Base-by-base conservation (phyloP, 75 land plant genomes). In the Larix kaempferi region DNA sequence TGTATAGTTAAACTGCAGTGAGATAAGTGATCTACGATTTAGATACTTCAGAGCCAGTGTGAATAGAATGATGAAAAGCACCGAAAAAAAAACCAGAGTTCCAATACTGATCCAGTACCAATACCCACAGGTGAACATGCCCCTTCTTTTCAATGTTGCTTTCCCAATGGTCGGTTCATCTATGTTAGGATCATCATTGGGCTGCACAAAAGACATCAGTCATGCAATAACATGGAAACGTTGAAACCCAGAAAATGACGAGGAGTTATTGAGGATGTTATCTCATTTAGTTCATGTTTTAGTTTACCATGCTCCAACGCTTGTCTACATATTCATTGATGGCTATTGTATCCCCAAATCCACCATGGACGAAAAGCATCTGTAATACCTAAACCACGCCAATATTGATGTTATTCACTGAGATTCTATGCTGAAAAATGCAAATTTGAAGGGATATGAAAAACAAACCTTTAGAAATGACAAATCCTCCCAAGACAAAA, bases 321-420 rank as follows among this genome's bases (percentile, higher is more conserved):
- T 88, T 77, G 14, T 90, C 96, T 62, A 89, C 86, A 74, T 92
- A 88, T 74, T 94, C 96, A 83, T 94, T 94, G 19, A 85, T 84
- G 21, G 94, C 82, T 27, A 83, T 84, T 35, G 92, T 80, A 94
- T 35, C 96, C 96, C 96, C 96, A 94, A 39, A 89, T 85, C 96
- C 96, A 94, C 96, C 96, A 94, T 13, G 59, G 69, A 10, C 86
- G 90, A 12, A 94, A 84, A 78, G 81, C 83, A 74, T 94, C 94
- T 92, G 91, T 26, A 59, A 13, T 64, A 44, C 57, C 7, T 11
- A 21, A 33, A 16, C 23, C 27, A 39, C 16, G 39, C 21, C 49
- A 77, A 35, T 71, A 58, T 56, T 15, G 37, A 17, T 26, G 60
- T 52, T 54, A 76, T 37, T 33, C 44, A 76, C 74, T 39, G 65